Evolutionary conservation across 1,284 basidiomycete species (phyloP).

Genomic region (Sporisorium reilianum): DNA sequence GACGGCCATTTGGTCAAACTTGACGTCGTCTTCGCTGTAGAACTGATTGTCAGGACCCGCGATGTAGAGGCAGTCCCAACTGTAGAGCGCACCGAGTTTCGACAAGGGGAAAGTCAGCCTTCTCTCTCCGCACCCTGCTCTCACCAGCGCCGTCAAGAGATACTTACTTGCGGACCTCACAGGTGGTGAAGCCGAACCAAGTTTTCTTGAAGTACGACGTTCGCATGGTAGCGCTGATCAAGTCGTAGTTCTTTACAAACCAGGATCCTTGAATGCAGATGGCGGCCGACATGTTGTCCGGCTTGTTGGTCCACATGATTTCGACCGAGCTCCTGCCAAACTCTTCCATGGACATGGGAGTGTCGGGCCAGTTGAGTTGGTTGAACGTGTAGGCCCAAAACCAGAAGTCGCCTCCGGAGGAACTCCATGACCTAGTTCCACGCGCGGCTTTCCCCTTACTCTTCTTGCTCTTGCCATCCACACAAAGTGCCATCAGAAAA

Average conservation of each 20-base stretch:
- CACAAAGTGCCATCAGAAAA: not conserved
- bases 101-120: not conserved
- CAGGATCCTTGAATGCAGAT: constrained; percentile 16
- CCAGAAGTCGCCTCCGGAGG: constrained; percentile 1
- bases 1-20: constrained; percentile 8
- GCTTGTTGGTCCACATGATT: constrained; percentile 21
- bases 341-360: constrained; percentile 4
- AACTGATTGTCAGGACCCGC: constrained; percentile 21
- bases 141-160: not conserved
- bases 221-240: constrained; percentile 8
- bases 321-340: not conserved
- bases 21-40: constrained; percentile 8
- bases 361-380: constrained; percentile 5
- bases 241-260: constrained; percentile 14
- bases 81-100: not conserved
- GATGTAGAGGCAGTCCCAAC: constrained; percentile 23
- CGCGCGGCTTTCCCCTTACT: too few species aligned
- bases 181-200: not conserved
- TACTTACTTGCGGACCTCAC: constrained; percentile 12
- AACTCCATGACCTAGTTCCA: not conserved
- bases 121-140: not conserved
- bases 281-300: constrained; percentile 7
- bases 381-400: constrained; percentile 4
- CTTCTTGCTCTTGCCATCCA: constrained; percentile 2
- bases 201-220: constrained; percentile 13